Evolutionary conservation across 2,329 filamentous ascomycete species (phyloP), one percentile per base, ranked within the genome.

Genomic region (Chrysoporthe puriensis): DNA sequence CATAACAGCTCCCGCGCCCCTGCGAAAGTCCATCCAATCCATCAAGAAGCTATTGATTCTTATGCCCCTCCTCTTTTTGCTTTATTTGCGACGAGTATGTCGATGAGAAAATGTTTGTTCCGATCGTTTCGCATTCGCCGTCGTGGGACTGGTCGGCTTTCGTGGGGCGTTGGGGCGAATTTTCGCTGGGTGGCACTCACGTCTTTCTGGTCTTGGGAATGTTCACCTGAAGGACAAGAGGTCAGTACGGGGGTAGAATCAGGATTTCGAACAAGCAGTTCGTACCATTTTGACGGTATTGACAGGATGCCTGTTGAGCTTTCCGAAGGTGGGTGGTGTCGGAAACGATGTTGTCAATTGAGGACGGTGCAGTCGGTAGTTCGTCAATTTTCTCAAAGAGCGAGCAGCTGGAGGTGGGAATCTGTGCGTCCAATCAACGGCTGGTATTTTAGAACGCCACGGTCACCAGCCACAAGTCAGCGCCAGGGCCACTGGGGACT

Each of bases 141-240:
- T 52, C 36, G 59, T 48, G 14, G 36, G 32, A 48, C 46, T 56
- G 68, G 42, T 63, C 52, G 59, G 34, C 26, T 66, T 61, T 97
- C 59, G 59, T 40, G 59, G 59, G 59, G 59, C 16, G 11, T 2
- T 48, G 36, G 26, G 59, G 14, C n/a, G 13, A 48, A 26, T n/a
- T 61, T 61, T 61, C 97, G 84, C 93, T 97, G 88, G 59, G 56
- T 42, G 50, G 59, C 60, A 69, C 66, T 64, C 94, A 97, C 84
- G 94, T 97, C 87, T 93, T 92, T 82, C 94, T 90, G 83, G 94
- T 97, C 89, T 97, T 97, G 81, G 94, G 94, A 87, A 97, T 92
- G 92, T 97, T 97, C 88, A 97, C 94, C 94, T 95, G 76, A 2
- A 40, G 40, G 59, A 9, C 40, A 60, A 63, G 46, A 44, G 43